Evolutionary conservation across 192 early-diverging fungal genomes (phyloP).

Genomic region (Coemansia sp.): DNA sequence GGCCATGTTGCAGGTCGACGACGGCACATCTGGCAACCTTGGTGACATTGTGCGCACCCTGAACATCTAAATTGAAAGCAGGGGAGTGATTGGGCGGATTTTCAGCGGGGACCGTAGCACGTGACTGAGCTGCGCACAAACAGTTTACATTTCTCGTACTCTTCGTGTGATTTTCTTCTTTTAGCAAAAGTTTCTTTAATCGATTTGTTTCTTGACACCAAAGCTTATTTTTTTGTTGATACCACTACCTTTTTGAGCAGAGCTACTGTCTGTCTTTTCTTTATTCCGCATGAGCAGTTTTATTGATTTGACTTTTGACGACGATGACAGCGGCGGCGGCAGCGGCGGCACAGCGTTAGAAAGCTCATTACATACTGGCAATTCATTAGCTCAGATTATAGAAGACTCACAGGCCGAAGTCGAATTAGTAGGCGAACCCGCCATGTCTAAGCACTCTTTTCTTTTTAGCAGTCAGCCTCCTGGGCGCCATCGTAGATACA

Average conservation of each 20-base stretch:
- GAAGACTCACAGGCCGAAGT: background rate
- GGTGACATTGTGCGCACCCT: conserved; percentile 52
- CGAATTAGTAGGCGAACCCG: background rate
- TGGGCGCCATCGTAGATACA: conserved; percentile 20
- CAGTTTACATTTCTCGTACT: too few species aligned
- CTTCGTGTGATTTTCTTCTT: background rate
- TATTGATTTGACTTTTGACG: conserved; percentile 48
- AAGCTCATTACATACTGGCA: background rate
- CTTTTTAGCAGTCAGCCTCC: conserved; percentile 20
- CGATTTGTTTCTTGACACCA: background rate
- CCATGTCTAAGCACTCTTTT: conserved; percentile 8
- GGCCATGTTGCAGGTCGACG: conserved; percentile 49
- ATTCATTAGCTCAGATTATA: background rate
- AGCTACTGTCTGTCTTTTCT: background rate
- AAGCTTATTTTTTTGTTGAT: background rate
- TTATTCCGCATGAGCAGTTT: conserved; percentile 21
- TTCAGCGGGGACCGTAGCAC: background rate
- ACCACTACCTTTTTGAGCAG: background rate
- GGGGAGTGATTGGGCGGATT: background rate
- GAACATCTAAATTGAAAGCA: conserved; percentile 19
- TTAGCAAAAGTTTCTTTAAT: background rate
- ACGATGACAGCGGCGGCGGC: conserved; percentile 17
- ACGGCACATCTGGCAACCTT: conserved; percentile 44
- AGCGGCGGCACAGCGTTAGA: background rate
- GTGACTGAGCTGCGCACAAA: background rate